A percentile compares a stretch with the other conserved stretches of the same genome.
Evolutionary conservation across 2,329 filamentous ascomycete species (phyloP).

Genomic region (Arthrobotrys sinensis): DNA sequence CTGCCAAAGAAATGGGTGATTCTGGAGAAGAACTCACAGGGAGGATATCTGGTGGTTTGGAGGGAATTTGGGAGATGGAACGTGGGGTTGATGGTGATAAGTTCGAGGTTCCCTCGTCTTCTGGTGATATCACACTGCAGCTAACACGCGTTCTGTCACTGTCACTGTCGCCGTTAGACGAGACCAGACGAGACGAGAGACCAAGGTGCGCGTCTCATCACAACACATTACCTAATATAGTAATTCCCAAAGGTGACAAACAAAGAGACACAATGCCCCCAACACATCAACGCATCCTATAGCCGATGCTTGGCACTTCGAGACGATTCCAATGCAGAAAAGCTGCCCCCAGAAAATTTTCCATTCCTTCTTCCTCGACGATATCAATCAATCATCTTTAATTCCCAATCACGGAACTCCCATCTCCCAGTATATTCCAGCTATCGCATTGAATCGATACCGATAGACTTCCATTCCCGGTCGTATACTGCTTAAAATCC

Average conservation of each 20-base stretch:
- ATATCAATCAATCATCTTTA: not conserved
- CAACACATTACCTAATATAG: slow-evolving; percentile 37
- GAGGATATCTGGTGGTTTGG: not conserved
- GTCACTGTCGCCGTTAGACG: too few species aligned
- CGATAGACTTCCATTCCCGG: too few species aligned
- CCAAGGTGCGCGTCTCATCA: slow-evolving; percentile 30
- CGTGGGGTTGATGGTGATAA: not conserved
- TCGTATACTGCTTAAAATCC: too few species aligned
- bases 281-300: slow-evolving; percentile 23
- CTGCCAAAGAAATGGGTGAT: not conserved
- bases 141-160: slow-evolving; percentile 28
- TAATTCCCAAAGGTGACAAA: slow-evolving; percentile 9
- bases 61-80: not conserved
- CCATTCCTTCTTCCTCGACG: slow-evolving; percentile 26
- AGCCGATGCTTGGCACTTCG: slow-evolving; percentile 38
- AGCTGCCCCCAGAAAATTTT: slow-evolving; percentile 42
- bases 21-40: not conserved
- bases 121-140: slow-evolving; percentile 40
- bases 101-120: not conserved
- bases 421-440: too few species aligned
- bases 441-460: too few species aligned
- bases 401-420: too few species aligned
- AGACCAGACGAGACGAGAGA: too few species aligned
- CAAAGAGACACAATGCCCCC: slow-evolving; percentile 8
- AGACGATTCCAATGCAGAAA: slow-evolving; percentile 39